Percentiles rank a stretch among this genome's conserved stretches.
Conservation (phyloP, 163 green algal genomes). For the Volvox carteri region DNA sequence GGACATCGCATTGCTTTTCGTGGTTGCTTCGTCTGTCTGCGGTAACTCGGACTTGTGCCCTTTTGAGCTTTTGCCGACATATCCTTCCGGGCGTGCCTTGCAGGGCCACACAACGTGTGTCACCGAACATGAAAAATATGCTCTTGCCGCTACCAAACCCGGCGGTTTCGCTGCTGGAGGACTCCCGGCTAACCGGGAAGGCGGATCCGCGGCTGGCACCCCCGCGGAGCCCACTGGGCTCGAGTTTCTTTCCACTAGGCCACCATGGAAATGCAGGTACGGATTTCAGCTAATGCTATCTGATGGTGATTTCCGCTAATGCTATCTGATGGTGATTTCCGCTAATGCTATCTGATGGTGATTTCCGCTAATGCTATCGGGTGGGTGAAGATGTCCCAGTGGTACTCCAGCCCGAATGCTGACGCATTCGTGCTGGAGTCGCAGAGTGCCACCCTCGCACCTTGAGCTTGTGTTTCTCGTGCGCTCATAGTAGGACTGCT, state of each 20-base stretch:
- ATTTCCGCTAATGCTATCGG: too few species aligned
- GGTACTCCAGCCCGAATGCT: too few species aligned
- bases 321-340: too few species aligned
- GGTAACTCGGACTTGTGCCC: not conserved
- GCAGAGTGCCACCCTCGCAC: too few species aligned
- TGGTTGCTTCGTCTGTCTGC: not conserved
- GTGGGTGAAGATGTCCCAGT: too few species aligned
- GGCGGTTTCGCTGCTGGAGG: constrained; percentile 87
- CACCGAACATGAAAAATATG: constrained; percentile 97
- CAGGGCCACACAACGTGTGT: constrained; percentile 91
- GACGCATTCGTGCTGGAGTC: too few species aligned
- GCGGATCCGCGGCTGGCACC: not conserved
- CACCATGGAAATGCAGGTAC: constrained; percentile 91
- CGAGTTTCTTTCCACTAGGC: constrained; percentile 80
- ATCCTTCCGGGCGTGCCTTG: not conserved
- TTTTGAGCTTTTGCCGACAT: not conserved
- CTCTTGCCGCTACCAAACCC: constrained; percentile 91
- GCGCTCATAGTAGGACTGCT: too few species aligned
- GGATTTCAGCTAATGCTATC: too few species aligned
- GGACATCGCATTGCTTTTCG: not conserved
- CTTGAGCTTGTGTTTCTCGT: too few species aligned
- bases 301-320: too few species aligned
- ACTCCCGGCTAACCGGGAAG: constrained; percentile 39
- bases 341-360: too few species aligned
- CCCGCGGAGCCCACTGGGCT: constrained; percentile 65